Base-by-base conservation (phyloP, 2,329 filamentous ascomycete species). In the Pseudocercospora vitis region DNA sequence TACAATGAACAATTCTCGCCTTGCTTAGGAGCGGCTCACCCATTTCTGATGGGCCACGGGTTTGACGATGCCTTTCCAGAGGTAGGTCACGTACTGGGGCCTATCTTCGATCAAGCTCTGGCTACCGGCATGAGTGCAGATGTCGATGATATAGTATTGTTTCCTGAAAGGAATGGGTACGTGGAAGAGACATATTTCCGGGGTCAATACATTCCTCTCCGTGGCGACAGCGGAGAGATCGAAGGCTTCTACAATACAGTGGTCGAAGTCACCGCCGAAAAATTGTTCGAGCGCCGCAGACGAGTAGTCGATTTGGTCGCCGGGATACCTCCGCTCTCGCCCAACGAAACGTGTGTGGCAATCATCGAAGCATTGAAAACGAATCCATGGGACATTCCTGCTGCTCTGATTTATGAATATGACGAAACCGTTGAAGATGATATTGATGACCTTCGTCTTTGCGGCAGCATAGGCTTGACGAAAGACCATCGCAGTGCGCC, bases 1-100 rank as follows among this genome's bases (percentile, higher is more conserved):
- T 73, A 73, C 61, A 74, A 74, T 31, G 67, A 71, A 28, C 55
- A 61, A 1, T 73, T 71, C 19, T 60, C 68, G 4, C 56, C 67
- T 19, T 53, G 70, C 5, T 57, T 69, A 4, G 67, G 65, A 2
- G 44, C 42, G 0, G 55, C 65, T 7, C 71, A 73, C 44, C 61
- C 63, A 2, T 16, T 19, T 18, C 29, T 56, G 3, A 52, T 62
- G 46, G 56, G 56, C 7, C 24, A 31, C 6, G 65, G 63, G 39
- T 49, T 57, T 18, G 21, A 45, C 2, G 55, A 50, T 12, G 57
- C 16, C 7, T 60, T 61, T 11, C 55, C 52, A 5, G 54, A 58
- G 29, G 21, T 59, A 7, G 29, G 21, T 14, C 29, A 50, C 3
- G 28, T 7, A 4, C 21, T 57, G n/a, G 12, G 23, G 9, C 40